These are phyloP conservation scores for Candida dubliniensis DNA, from an alignment of 1,139 yeast genomes.

Conservation along the genomic window DNA sequence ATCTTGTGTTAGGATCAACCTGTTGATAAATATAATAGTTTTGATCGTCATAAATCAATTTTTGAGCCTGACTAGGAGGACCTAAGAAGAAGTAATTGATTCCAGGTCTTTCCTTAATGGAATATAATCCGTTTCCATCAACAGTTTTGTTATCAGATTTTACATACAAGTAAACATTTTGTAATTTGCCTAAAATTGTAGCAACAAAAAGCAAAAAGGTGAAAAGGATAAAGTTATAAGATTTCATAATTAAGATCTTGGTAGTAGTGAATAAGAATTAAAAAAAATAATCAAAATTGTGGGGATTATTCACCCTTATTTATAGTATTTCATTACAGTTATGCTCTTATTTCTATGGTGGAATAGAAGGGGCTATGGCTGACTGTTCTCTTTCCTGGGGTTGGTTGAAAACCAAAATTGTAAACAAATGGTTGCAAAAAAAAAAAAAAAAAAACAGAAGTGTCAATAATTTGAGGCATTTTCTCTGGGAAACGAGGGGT, in stretches of 20 bases:
- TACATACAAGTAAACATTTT: conserved; percentile 5
- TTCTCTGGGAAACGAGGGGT: too few species aligned
- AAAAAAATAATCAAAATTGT: neutral
- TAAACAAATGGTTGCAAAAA: conserved; percentile 8
- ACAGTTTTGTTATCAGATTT: conserved; percentile 15
- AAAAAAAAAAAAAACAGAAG: neutral
- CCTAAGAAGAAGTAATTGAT: conserved; percentile 42
- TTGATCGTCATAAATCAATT: conserved; percentile 1
- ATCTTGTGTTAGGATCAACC: conserved; percentile 2
- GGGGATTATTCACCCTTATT: neutral
- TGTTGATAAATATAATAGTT: conserved; percentile 1
- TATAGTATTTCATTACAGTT: conserved; percentile 3
- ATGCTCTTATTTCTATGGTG: neutral
- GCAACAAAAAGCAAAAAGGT: conserved; percentile 3
- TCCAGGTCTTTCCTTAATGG: conserved; percentile 55
- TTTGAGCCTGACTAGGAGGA: neutral
- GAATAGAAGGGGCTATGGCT: neutral
- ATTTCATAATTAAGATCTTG: neutral
- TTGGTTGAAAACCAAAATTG: neutral
- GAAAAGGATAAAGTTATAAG: neutral
- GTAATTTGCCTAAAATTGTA: conserved; percentile 4
- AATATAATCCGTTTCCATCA: conserved; percentile 28
- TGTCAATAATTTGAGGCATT: too few species aligned
- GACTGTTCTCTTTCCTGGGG: neutral
- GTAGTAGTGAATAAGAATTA: neutral